Percentiles rank a stretch among this genome's conserved stretches.
Evolutionary conservation across 441 rosid species (phyloP).

Genomic region (Hura crepitans): DNA sequence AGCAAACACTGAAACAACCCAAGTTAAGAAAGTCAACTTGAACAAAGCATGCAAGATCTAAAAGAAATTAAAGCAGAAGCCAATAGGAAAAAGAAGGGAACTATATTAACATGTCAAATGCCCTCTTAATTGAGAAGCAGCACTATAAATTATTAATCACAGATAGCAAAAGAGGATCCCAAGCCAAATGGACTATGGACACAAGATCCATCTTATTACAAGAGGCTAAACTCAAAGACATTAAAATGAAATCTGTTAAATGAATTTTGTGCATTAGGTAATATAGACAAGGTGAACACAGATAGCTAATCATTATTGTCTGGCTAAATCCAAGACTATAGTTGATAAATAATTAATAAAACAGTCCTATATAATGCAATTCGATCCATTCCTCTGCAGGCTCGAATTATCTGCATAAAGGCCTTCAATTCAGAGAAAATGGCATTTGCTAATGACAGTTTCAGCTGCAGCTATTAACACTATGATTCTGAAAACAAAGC

Average conservation of each 20-base stretch:
- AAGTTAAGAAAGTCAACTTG: neutral
- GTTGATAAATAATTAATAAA: neutral
- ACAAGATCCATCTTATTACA: slow-evolving; percentile 8
- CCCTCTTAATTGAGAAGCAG: neutral
- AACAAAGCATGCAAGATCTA: slow-evolving; percentile 7
- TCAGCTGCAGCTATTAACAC: neutral
- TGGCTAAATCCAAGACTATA: neutral
- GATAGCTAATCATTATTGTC: neutral
- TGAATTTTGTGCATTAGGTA: neutral
- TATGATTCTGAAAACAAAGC: neutral
- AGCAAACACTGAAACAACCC: neutral
- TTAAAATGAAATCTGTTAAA: neutral
- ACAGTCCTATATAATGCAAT: neutral
- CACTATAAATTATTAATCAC: neutral
- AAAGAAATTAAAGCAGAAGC: neutral
- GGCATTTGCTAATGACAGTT: neutral
- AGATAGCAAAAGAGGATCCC: neutral
- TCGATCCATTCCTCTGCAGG: neutral
- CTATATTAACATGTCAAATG: neutral
- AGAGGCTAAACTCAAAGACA: neutral
- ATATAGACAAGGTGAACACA: neutral
- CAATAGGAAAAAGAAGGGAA: neutral
- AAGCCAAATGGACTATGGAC: slow-evolving; percentile 8
- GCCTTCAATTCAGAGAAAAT: too few relatives aligned
- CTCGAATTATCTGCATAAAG: neutral